These are phyloP conservation scores for Cucurbita argyrosperma DNA, from an alignment of 306 rosid species.

Conservation along the genomic window DNA sequence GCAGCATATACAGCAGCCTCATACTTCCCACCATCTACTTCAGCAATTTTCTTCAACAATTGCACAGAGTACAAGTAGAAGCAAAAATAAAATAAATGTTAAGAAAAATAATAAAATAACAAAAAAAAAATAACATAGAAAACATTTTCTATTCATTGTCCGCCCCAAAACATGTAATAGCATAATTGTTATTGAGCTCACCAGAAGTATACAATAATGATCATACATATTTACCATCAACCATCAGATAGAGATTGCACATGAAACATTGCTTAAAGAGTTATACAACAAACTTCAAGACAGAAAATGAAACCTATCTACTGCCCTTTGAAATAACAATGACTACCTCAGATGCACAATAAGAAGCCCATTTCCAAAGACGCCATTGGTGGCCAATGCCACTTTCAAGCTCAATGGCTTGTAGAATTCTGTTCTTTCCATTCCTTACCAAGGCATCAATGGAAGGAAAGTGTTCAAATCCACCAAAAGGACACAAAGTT, in stretches of 20 bases:
- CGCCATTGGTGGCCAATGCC: constrained; percentile 90
- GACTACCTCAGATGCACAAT: constrained; percentile 86
- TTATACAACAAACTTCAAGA: background rate
- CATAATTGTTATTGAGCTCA: background rate
- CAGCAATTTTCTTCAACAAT: constrained; percentile 68
- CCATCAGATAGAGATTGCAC: background rate
- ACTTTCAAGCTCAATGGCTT: constrained; percentile 91
- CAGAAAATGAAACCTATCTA: background rate
- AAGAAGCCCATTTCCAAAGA: constrained; percentile 99
- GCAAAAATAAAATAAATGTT: background rate
- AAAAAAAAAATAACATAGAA: background rate
- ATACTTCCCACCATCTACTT: constrained; percentile 75
- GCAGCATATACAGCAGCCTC: constrained; percentile 91
- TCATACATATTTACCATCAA: background rate
- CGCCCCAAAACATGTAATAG: background rate
- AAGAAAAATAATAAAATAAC: background rate
- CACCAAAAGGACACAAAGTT: constrained; percentile 73
- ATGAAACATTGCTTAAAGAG: background rate
- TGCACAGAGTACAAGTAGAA: background rate
- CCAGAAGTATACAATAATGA: background rate
- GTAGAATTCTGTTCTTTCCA: constrained; percentile 77
- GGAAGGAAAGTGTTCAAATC: constrained; percentile 67
- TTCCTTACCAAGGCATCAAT: constrained; percentile 62
- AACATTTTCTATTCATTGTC: background rate
- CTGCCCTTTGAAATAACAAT: background rate